phyloP scores from a whole-genome alignment of 2,329 filamentous ascomycete species.

The Alternaria postmessia region DNA sequence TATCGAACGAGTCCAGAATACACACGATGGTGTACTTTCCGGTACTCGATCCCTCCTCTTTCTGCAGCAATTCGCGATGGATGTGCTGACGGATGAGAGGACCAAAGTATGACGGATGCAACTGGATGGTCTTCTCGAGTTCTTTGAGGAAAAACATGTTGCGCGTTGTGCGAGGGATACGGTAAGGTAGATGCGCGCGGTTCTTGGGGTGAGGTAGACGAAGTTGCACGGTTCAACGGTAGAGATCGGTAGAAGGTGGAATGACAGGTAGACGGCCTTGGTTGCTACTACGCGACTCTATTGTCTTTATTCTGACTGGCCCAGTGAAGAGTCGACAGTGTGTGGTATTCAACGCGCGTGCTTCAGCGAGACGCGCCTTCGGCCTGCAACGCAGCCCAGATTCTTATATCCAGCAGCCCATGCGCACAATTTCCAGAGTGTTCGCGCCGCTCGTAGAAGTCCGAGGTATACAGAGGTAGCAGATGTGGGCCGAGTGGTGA shows the following conservation, averaged over 20 bases:
- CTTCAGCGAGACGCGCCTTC: slow-evolving; percentile 40
- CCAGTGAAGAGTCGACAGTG: slow-evolving; percentile 28
- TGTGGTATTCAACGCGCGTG: slow-evolving; percentile 24
- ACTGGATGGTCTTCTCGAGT: slow-evolving; percentile 90
- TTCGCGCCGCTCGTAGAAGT: slow-evolving; percentile 27
- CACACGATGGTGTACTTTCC: slow-evolving; percentile 98
- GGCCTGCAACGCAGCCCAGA: slow-evolving; percentile 40
- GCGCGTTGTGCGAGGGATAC: slow-evolving; percentile 28
- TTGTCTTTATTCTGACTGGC: slow-evolving; percentile 33
- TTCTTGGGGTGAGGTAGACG: slow-evolving; percentile 12
- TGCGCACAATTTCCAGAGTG: slow-evolving; percentile 30
- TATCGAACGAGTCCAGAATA: slow-evolving; percentile 95
- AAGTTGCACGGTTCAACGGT: slow-evolving; percentile 23
- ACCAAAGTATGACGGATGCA: slow-evolving; percentile 97
- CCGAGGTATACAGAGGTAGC: slow-evolving; percentile 13
- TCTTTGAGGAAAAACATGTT: slow-evolving; percentile 98
- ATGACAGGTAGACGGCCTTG: slow-evolving; percentile 18
- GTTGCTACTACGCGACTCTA: slow-evolving; percentile 37
- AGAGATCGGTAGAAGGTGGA: slow-evolving; percentile 10
- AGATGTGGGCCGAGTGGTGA: slow-evolving; percentile 24
- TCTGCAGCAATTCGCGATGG: slow-evolving; percentile 85
- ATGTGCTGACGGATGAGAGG: slow-evolving; percentile 92
- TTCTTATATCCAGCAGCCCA: slow-evolving; percentile 33
- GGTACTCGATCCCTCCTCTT: slow-evolving; percentile 94
- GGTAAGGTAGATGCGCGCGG: slow-evolving; percentile 15